phyloP scores from a whole-genome alignment of 1,284 basidiomycete species.

The Stereum hirsutum region DNA sequence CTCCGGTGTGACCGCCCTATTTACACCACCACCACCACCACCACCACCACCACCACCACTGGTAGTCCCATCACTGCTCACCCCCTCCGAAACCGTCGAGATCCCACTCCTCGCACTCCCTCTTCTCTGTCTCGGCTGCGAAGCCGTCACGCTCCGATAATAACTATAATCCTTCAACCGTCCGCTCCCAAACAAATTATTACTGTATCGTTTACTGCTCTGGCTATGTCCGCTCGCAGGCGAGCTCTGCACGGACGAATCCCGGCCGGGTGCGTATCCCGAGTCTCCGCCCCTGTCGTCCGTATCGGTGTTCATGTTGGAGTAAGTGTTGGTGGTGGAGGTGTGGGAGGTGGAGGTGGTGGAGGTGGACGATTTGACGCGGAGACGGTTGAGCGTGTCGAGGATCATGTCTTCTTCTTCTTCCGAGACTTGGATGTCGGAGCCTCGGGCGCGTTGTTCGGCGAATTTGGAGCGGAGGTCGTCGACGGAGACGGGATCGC shows the following conservation, averaged over 20 bases:
- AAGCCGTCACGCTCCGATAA: conserved; percentile 40
- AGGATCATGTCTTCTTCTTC: conserved; percentile 78
- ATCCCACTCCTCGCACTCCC: conserved; percentile 36
- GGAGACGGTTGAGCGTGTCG: conserved; percentile 55
- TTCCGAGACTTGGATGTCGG: conserved; percentile 58
- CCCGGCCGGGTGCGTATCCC: no score
- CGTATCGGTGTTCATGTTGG: conserved; percentile 23
- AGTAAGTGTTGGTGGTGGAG: conserved; percentile 30
- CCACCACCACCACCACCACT: no score
- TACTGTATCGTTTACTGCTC: conserved; percentile 77
- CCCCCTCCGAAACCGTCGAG: conserved; percentile 29
- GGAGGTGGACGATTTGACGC: conserved; percentile 24
- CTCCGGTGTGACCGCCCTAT: no score
- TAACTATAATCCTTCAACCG: conserved; percentile 66
- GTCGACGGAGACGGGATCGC: conserved; percentile 54
- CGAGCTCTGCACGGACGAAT: conserved; percentile 24
- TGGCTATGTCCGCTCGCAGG: no score
- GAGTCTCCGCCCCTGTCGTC: no score
- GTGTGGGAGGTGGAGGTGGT: conserved; percentile 10
- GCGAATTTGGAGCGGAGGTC: conserved; percentile 59
- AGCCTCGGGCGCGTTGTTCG: conserved; percentile 62
- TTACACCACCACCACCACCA: no score
- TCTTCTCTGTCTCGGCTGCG: conserved; percentile 29
- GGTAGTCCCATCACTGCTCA: no score
- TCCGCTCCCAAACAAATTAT: conserved; percentile 76